Evolutionary conservation across 371 early-diverging fungal species (phyloP).

Genomic region (Rhizopus sp.): DNA sequence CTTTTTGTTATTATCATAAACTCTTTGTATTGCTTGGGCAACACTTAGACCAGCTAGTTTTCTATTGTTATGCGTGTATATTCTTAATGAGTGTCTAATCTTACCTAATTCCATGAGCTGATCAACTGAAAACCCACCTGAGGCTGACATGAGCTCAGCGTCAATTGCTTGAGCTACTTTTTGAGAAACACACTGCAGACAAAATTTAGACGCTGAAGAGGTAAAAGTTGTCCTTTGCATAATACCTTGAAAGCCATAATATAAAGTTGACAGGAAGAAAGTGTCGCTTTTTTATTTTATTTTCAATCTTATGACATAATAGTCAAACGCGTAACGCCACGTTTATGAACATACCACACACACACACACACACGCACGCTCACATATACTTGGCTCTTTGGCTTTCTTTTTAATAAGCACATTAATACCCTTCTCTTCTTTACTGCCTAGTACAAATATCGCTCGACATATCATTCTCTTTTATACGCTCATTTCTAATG

Average conservation of each 20-base stretch:
- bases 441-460: too few species aligned
- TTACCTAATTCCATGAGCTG: constrained; percentile 86
- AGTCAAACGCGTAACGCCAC: too few species aligned
- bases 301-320: too few species aligned
- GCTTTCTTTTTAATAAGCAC: too few species aligned
- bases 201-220: not conserved
- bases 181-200: constrained; percentile 71
- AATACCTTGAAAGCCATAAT: not conserved
- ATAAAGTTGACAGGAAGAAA: not conserved
- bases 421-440: too few species aligned
- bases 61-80: not conserved
- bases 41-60: constrained; percentile 82
- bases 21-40: constrained; percentile 81
- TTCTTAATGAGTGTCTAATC: constrained; percentile 15
- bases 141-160: constrained; percentile 80
- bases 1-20: constrained; percentile 53
- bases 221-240: not conserved
- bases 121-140: constrained; percentile 83
- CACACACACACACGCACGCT: too few species aligned
- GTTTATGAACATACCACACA: too few species aligned
- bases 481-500: too few species aligned
- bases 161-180: constrained; percentile 79
- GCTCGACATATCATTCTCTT: too few species aligned
- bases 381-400: too few species aligned
- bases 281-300: too few species aligned